A percentile compares a stretch with the other conserved stretches of the same genome.
These are phyloP conservation scores for Blastobotrys arbuscula DNA, from an alignment of 1,139 yeast genomes.

Conservation along the genomic window DNA sequence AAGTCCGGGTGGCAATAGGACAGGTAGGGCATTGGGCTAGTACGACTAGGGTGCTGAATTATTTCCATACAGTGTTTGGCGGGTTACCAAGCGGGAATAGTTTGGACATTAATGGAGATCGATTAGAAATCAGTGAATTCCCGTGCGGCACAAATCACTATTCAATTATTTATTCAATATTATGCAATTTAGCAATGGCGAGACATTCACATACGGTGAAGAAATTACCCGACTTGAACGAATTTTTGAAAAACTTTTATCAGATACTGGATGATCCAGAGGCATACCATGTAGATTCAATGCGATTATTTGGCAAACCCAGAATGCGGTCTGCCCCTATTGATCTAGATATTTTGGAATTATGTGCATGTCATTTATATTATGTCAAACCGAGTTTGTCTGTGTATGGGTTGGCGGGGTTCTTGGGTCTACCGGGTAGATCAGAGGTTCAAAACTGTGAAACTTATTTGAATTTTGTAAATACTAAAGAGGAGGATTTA, in stretches of 20 bases:
- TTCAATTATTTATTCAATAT: slow-evolving; percentile 4
- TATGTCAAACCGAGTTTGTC: slow-evolving; percentile 5
- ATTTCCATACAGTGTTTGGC: slow-evolving; percentile 10
- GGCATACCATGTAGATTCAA: slow-evolving; percentile 5
- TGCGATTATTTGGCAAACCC: slow-evolving; percentile 1
- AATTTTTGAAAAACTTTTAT: slow-evolving; percentile 4
- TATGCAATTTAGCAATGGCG: slow-evolving; percentile 6
- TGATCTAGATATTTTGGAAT: slow-evolving; percentile 5
- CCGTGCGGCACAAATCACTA: slow-evolving; percentile 9
- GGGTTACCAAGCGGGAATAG: slow-evolving; percentile 10
- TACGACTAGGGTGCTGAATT: slow-evolving; percentile 4
- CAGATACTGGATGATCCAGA: slow-evolving; percentile 8
- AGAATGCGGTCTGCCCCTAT: slow-evolving; percentile 5
- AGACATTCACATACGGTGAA: not conserved
- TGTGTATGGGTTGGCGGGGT: slow-evolving; percentile 3
- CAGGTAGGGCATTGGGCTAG: slow-evolving; percentile 10
- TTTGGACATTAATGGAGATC: slow-evolving; percentile 6
- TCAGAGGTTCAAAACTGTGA: not conserved
- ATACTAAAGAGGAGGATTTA: not conserved
- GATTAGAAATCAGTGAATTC: slow-evolving; percentile 7
- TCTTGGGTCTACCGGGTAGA: slow-evolving; percentile 5
- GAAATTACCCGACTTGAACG: not conserved
- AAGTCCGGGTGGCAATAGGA: slow-evolving; percentile 2
- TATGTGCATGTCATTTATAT: slow-evolving; percentile 5
- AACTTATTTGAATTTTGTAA: not conserved